These are phyloP conservation scores for Eucalyptus erythrocorys DNA, from an alignment of 345 rosid genomes.

Conservation along the genomic window DNA sequence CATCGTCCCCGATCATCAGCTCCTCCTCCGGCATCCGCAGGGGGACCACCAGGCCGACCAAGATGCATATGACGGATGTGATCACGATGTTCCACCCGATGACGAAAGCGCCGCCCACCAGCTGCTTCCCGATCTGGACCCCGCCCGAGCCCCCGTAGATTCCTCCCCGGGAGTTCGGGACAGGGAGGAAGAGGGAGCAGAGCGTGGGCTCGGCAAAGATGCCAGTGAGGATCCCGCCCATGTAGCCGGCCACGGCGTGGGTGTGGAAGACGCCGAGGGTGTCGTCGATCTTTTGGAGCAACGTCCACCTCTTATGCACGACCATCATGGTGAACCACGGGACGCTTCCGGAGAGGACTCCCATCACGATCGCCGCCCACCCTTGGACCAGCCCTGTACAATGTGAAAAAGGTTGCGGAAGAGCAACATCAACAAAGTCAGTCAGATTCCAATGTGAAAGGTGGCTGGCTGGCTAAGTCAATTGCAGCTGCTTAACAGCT, in stretches of 20 bases:
- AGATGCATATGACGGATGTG: slow-evolving; percentile 1
- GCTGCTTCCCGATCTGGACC: slow-evolving; percentile 2
- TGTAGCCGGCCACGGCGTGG: slow-evolving; percentile 6
- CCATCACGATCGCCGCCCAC: slow-evolving; percentile 10
- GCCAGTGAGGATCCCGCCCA: slow-evolving; percentile 10
- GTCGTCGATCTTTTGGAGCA: slow-evolving; percentile 5
- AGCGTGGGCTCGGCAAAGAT: slow-evolving; percentile 1
- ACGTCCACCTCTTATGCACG: slow-evolving; percentile 3
- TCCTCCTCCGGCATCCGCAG: slow-evolving; percentile 8
- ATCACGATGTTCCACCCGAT: slow-evolving; percentile 2
- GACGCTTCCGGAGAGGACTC: slow-evolving; percentile 3
- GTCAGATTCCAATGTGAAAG: neutral
- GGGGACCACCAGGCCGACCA: neutral
- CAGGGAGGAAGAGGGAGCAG: neutral
- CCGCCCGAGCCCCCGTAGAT: slow-evolving; percentile 3
- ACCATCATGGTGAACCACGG: slow-evolving; percentile 11
- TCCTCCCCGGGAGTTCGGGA: slow-evolving; percentile 1
- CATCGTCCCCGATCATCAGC: slow-evolving; percentile 3
- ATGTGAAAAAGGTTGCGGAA: neutral
- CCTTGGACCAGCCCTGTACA: slow-evolving; percentile 1
- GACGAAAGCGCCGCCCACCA: slow-evolving; percentile 1
- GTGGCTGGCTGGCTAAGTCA: neutral
- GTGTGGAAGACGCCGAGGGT: slow-evolving; percentile 12
- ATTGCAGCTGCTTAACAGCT: neutral
- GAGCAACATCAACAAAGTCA: neutral